Evolutionary conservation across 192 early-diverging fungal genomes (phyloP), one percentile per base, ranked within the genome.

Genomic region (Mortierella alpina): DNA sequence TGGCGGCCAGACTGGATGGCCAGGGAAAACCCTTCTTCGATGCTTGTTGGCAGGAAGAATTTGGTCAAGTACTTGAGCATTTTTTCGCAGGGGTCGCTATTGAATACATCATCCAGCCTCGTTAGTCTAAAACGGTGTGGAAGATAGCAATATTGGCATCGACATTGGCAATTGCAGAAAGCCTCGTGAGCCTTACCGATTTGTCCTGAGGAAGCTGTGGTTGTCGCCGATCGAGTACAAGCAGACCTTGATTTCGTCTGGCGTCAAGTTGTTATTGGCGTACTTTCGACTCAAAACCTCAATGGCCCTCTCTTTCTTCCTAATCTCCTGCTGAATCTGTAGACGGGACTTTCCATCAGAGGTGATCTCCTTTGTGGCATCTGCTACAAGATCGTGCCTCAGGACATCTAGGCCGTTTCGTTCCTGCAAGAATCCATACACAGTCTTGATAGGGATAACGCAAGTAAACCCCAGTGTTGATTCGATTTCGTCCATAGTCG

Each of bases 221-320:
- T 99, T 99, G 73, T 99, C 98, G 61, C 98, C 98, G 75, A 99
- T 98, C 60, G 93, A 95, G 83, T 99, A 97, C 18, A 99, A 86
- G 70, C 96, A 97, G 62, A 90, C 90, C 47, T 86, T 84, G 68
- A 99, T 93, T 50, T 86, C 88, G 42, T 96, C 95, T 1, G 82
- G 75, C 6, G 88, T 72, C 45, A 95, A 83, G 8, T 87, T 81
- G 39, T 58, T 31, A 8, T 71, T 56, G 7, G 91, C 91, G 68
- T 97, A 98, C 50, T 94, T 93, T 50, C 89, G 86, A 69, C 93
- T 93, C 64, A 99, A 84, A 14, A 82, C 62, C 79, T 99, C 97
- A 66, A 99, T 94, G 3, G 96, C 95, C 40, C 91, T 82, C 85
- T 99, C 97, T 83, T 99, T 98, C 56, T 90, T 85, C 72, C 91